Evolutionary conservation across 176 grass and related monocot species (phyloP).

Genomic region (Oryza meyeriana): DNA sequence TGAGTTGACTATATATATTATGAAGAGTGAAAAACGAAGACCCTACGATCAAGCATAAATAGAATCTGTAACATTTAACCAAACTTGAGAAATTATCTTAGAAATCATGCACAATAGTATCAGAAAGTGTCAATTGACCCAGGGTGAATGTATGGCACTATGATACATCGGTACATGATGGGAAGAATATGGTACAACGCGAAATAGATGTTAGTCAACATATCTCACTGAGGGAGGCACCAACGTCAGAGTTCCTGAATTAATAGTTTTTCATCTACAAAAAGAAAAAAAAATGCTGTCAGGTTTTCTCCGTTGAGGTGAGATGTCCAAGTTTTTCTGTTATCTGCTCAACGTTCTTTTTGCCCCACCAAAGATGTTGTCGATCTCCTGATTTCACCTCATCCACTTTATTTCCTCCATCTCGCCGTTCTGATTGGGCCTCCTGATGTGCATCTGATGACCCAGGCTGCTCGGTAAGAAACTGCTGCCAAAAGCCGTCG

Average conservation of each 20-base stretch:
- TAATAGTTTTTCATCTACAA: constrained; percentile 34
- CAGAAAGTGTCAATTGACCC: constrained; percentile 6
- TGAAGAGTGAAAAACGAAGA: neutral
- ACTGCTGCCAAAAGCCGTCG: constrained; percentile 92
- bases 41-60: neutral
- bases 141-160: neutral
- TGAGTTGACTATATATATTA: too few species aligned
- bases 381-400: constrained; percentile 28
- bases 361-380: constrained; percentile 49
- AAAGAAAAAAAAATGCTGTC: constrained; percentile 19
- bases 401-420: constrained; percentile 42
- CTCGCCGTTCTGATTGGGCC: constrained; percentile 67
- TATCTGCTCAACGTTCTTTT: constrained; percentile 57
- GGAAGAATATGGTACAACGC: constrained; percentile 32
- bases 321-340: constrained; percentile 67
- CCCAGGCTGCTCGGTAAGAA: constrained; percentile 82
- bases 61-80: neutral
- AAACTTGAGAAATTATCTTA: neutral
- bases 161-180: neutral
- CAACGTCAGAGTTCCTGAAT: constrained; percentile 21
- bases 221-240: neutral
- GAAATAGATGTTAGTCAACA: constrained; percentile 39
- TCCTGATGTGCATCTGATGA: constrained; percentile 51
- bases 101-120: neutral
- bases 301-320: constrained; percentile 68